Conservation (phyloP, 2,329 filamentous ascomycete species). For the Aschersonia sp. region DNA sequence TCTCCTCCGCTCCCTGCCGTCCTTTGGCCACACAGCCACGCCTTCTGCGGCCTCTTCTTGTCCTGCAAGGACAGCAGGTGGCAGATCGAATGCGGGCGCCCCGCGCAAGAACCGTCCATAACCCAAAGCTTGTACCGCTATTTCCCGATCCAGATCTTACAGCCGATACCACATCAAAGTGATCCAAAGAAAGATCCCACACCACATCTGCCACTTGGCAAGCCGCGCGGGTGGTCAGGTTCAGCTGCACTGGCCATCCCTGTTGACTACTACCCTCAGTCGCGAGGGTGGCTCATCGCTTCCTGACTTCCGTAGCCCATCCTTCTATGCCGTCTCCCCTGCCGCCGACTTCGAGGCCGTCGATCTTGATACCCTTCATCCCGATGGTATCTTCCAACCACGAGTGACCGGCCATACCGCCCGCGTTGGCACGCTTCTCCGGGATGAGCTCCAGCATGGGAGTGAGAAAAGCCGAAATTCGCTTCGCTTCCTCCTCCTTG, state of each 20-base stretch:
- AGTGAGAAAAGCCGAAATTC: constrained; percentile 65
- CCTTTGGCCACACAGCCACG: not conserved
- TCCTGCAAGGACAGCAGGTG: not conserved
- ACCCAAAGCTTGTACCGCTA: too few species aligned
- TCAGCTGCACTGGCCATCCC: too few species aligned
- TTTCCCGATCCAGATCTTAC: too few species aligned
- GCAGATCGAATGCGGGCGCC: too few species aligned
- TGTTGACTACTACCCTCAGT: not conserved
- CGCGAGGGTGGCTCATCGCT: constrained; percentile 35
- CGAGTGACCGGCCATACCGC: constrained; percentile 76
- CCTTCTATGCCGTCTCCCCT: constrained; percentile 87
- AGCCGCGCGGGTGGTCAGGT: too few species aligned
- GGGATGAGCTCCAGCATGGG: constrained; percentile 88
- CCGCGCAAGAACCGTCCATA: too few species aligned
- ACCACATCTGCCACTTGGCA: too few species aligned
- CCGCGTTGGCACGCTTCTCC: constrained; percentile 82
- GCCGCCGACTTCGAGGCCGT: constrained; percentile 60
- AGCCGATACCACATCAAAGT: too few species aligned
- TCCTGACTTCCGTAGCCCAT: constrained; percentile 81
- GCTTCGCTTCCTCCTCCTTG: constrained; percentile 62
- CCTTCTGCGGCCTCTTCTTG: not conserved
- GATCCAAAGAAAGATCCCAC: too few species aligned
- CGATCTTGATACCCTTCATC: constrained; percentile 68
- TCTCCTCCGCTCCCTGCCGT: not conserved
- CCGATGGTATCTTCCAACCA: constrained; percentile 79